Evolutionary conservation across 2,329 filamentous ascomycete species (phyloP), one percentile per base, ranked within the genome.

Genomic region (Fusarium acutatum): DNA sequence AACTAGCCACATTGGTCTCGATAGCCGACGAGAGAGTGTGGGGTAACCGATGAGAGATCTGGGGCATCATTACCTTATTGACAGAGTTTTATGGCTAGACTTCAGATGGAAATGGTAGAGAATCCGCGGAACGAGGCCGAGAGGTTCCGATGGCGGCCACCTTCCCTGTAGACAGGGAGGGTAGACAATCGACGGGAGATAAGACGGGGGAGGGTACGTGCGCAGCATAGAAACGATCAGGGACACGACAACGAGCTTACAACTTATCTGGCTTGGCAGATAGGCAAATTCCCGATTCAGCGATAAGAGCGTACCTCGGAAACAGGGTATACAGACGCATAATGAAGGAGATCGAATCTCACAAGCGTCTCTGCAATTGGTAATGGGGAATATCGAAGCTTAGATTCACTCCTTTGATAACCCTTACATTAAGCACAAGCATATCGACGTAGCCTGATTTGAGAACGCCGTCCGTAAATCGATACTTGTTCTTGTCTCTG

Each of bases 11-110:
- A 54, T 54, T 54, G 24, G 50, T 54, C 13, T 20, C 38, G 50
- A 38, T 54, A 54, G 50, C 50, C 50, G 50, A 54, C 24, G 50
- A 38, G 14, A 28, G 38, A n/a, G 24, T 30, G 50, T 35, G 50
- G 50, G 35, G 50, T 28, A 54, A 14, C 20, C 35, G 24, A 54
- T 22, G 26, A 18, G 7, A 38, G 24, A 54, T 38, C 50, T n/a
- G 6, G 20, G 7, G 10, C 7, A 53, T 18, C 15, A 34, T 24
- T 13, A 14, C 9, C 15, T 26, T 6, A 2, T 53, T 53, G 34
- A 35, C 28, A 38, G 15, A 38, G 24, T 18, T 38, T 14, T n/a
- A 38, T n/a, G 2, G 38, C 50, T 38, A 38, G 24, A 5, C 50
- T 37, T 37, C 14, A 20, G 24, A 22, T 8, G n/a, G 50, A 5